Base-by-base conservation (phyloP, 2,329 filamentous ascomycete genomes). In the Alternaria novae-zelandiae region DNA sequence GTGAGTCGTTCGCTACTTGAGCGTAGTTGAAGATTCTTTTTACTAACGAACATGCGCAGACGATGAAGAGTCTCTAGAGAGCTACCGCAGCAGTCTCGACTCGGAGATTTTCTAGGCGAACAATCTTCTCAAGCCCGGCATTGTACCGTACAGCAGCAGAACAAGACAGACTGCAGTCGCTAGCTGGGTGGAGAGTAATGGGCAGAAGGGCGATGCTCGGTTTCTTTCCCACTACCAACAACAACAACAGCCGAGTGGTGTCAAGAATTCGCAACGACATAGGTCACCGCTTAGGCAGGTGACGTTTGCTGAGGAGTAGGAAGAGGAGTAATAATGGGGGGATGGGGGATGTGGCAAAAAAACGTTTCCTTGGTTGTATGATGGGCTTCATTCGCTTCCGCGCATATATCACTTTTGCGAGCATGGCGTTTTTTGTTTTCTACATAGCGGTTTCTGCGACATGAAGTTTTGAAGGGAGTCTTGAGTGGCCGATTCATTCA, bases 11-110 rank as follows among this genome's bases (percentile, higher is more conserved):
- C 15, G 6, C 32, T 36, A 9, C 32, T 36, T 36, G 15, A 36
- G 32, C 2, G 32, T 3, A 36, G 32, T 36, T 36, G 15, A 36
- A 36, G 32, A 5, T 9, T n/a, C 5, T 47, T 20, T 47, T 15
- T 17, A 30, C 61, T 70, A 61, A 70, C 28, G 6, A 46, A 23
- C 15, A 44, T 17, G 11, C n/a, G 54, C 17, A 71, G 71, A 65
- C 13, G 77, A 79, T 53, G 69, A 70, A 36, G 73, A 76, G 68
- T 77, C 74, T 55, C 62, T 79, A 8, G 65, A 75, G 54, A 75
- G 72, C 51, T 79, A 79, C 58, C 66, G 73, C 20, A 78, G 74
- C 64, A 78, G 74, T 63, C 67, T 78, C 41, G 78, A 80, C 43
- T 76, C 74, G 4, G 78, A 80, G 65, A 79, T 71, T 23, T 80